A percentile compares a stretch with the other conserved stretches of the same genome.
phyloP scores from a whole-genome alignment of 805 yeast genomes.

The Monosporozyma solicola region DNA sequence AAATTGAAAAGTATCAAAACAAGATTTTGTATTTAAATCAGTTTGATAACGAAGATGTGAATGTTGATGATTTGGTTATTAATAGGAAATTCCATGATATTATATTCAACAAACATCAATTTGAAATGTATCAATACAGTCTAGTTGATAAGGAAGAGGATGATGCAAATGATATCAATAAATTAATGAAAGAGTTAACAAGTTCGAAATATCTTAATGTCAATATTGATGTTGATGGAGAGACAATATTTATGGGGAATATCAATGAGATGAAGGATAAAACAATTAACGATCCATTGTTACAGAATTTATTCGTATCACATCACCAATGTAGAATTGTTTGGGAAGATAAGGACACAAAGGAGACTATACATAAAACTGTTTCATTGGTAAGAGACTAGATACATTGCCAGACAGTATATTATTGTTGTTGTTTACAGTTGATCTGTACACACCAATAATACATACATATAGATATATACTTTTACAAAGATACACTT shows the following conservation, averaged over 20 bases:
- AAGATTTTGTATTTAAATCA: constrained; percentile 1
- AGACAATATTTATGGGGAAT: constrained; percentile 8
- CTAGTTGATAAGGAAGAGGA: background rate
- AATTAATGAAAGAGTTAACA: constrained; percentile 6
- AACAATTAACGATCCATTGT: constrained; percentile 1
- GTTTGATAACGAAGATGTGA: background rate
- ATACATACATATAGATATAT: no score
- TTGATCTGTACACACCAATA: background rate
- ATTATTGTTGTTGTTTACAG: background rate
- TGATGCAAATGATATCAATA: background rate
- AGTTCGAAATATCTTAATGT: constrained; percentile 6
- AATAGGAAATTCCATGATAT: background rate
- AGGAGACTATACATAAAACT: background rate
- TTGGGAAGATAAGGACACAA: constrained; percentile 8
- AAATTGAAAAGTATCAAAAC: background rate
- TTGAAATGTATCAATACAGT: background rate
- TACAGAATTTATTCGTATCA: background rate
- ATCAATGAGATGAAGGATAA: constrained; percentile 9
- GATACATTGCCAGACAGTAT: background rate
- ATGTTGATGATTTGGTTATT: background rate
- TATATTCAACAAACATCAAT: constrained; percentile 1
- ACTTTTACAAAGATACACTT: no score
- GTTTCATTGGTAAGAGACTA: background rate
- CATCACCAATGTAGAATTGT: constrained; percentile 3
- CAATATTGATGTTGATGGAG: constrained; percentile 5